A percentile compares a stretch with the other conserved stretches of the same genome.
Evolutionary conservation across 2,329 filamentous ascomycete genomes (phyloP).

Genomic region (Aspergillus vadensis): DNA sequence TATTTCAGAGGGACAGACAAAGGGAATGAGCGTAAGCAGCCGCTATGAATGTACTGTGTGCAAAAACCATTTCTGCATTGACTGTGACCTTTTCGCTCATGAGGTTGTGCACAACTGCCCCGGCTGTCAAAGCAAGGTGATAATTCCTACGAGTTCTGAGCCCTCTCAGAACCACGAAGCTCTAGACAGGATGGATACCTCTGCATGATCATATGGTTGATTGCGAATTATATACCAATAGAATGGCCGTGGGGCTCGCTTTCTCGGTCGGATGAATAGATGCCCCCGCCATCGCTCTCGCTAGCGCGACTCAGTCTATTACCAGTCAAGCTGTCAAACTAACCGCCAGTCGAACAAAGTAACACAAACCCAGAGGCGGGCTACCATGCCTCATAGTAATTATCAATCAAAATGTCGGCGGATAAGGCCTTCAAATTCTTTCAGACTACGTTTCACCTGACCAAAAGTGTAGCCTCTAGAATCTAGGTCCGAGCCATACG

Average conservation of each 20-base stretch:
- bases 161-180: conserved; percentile 18
- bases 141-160: conserved; percentile 6
- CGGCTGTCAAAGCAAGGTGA: conserved; percentile 66
- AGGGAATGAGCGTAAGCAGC: conserved; percentile 79
- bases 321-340: not conserved
- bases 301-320: not conserved
- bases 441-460: not conserved
- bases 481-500: not conserved
- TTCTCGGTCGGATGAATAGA: not conserved
- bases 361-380: not conserved
- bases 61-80: conserved; percentile 90
- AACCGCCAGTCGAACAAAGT: not conserved
- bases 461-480: not conserved
- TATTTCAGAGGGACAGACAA: conserved; percentile 44
- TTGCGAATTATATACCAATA: not conserved
- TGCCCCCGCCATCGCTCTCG: not conserved
- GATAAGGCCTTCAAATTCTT: not conserved
- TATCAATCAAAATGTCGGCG: not conserved
- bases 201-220: conserved; percentile 15
- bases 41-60: conserved; percentile 91
- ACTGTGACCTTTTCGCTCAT: conserved; percentile 94
- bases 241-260: not conserved
- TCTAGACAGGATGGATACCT: conserved; percentile 41
- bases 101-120: conserved; percentile 95
- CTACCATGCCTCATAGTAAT: not conserved